A percentile compares a stretch with the other conserved stretches of the same genome.
phyloP scores from a whole-genome alignment of 495 filamentous ascomycete species.

The Aspergillus asperescens region DNA sequence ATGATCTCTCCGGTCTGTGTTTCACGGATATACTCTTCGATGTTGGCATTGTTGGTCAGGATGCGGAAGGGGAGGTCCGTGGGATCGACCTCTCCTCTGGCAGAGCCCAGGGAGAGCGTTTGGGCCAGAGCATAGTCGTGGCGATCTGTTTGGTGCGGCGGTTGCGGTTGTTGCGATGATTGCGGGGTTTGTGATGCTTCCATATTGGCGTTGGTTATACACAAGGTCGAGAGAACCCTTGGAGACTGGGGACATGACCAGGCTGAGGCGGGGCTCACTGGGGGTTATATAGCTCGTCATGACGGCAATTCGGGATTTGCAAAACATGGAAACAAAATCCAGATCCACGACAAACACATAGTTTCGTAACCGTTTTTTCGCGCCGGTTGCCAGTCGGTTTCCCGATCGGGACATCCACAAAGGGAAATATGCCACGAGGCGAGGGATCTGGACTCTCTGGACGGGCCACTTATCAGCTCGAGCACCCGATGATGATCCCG shows the following conservation, averaged over 20 bases:
- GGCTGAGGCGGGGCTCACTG: neutral
- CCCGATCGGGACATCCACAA: conserved; percentile 16
- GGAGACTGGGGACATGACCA: neutral
- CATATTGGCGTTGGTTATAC: conserved; percentile 12
- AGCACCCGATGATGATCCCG: too few relatives aligned
- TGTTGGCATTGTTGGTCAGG: conserved; percentile 51
- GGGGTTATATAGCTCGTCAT: conserved; percentile 17
- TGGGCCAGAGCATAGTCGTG: conserved; percentile 19
- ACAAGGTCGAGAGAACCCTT: neutral
- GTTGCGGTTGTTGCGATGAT: too few relatives aligned
- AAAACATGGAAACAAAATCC: too few relatives aligned
- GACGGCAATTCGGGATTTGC: neutral
- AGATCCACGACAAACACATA: too few relatives aligned
- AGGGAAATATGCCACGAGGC: conserved; percentile 30
- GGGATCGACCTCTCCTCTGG: conserved; percentile 22
- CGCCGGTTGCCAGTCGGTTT: too few relatives aligned
- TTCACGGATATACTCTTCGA: conserved; percentile 61
- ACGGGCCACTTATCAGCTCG: neutral
- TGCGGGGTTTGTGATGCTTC: too few relatives aligned
- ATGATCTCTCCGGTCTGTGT: conserved; percentile 56
- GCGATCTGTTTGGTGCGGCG: conserved; percentile 7
- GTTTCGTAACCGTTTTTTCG: too few relatives aligned
- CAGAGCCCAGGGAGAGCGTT: conserved; percentile 24
- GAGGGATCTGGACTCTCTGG: neutral
- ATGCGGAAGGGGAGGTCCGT: conserved; percentile 58